Base-by-base conservation (phyloP, 495 filamentous ascomycete species). In the Penicillium arizonense region DNA sequence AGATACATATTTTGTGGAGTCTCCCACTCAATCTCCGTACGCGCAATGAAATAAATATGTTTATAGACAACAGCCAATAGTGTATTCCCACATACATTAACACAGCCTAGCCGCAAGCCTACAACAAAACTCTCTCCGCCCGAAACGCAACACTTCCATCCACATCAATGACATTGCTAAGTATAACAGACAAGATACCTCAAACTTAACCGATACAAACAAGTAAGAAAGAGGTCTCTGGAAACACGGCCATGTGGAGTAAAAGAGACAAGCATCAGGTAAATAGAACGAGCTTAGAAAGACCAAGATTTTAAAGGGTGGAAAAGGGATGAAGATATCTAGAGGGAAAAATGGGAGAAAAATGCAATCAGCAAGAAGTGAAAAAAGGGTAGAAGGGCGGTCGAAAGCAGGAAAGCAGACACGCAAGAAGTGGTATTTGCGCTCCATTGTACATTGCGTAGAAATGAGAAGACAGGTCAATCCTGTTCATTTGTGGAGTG, bases 361-460 rank as follows among this genome's bases (percentile, higher is more conserved):
- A 64, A 61, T 47, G 43, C 52, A 56, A 53, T 37, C 30, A 56
- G 56, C 54, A 50, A 57, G 58, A 59, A 59, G 30, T 48, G 24
- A 50, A 51, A 41, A 42, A 30, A 10, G 28, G 50, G 37, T 44
- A 59, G 36, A 56, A 69, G 58, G 44, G 28, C 14, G 30, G 47
- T 30, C 37, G 40, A 55, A 56, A 52, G 36, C 32, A 47, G 42
- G 40, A 57, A 57, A 57, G 54, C 52, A 58, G 56, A 63, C 58
- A 65, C 55, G 61, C 62, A 55, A 62, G 59, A 61, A 61, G 66
- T 73, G 71, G 70, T 73, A 75, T 75, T 75, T 75, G 70, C 72
- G 72, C 70, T 75, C 69, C 72, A 75, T 73, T 72, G 69, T 75
- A 75, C 70, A 74, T 50, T 50, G 47, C 63, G 63, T 55, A 62